These are phyloP conservation scores for Limonomyces culmigenus DNA, from an alignment of 1,284 basidiomycete genomes.

Conservation along the genomic window DNA sequence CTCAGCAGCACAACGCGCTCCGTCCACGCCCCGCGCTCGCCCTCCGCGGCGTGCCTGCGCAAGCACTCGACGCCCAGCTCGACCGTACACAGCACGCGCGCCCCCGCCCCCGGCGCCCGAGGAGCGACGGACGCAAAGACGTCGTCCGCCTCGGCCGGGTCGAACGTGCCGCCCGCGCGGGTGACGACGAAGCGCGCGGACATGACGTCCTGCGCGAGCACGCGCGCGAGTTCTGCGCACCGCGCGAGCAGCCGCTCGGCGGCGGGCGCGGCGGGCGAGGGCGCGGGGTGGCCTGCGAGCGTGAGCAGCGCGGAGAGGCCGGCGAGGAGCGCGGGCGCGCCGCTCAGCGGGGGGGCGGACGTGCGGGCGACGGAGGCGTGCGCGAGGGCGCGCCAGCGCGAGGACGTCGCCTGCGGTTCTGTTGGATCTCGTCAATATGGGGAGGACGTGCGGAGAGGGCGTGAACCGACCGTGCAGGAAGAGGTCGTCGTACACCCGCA, in stretches of 20 bases:
- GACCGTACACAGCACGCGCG: constrained; percentile 18
- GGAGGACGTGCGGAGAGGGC: not conserved
- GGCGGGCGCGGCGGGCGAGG: not conserved
- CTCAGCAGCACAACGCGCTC: constrained; percentile 15
- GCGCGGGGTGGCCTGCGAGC: not conserved
- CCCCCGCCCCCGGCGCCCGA: not conserved
- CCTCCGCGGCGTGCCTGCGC: constrained; percentile 5
- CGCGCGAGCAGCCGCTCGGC: not conserved
- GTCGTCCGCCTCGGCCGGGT: constrained; percentile 1
- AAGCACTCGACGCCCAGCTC: constrained; percentile 17
- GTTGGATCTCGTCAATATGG: not conserved
- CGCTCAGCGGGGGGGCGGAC: constrained; percentile 5
- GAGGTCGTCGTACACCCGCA: constrained; percentile 15
- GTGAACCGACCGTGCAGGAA: constrained; percentile 7
- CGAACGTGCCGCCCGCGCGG: not conserved
- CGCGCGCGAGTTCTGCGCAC: not conserved
- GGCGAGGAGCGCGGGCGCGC: not conserved
- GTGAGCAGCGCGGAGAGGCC: constrained; percentile 1
- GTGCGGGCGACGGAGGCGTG: constrained; percentile 6
- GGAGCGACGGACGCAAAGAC: not conserved
- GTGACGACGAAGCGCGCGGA: not conserved
- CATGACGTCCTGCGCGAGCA: not conserved
- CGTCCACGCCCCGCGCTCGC: constrained; percentile 5
- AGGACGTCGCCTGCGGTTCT: constrained; percentile 16
- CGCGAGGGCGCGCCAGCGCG: constrained; percentile 19